phyloP scores from a whole-genome alignment of 768 basidiomycete genomes.

The Tricholoma matsutake region DNA sequence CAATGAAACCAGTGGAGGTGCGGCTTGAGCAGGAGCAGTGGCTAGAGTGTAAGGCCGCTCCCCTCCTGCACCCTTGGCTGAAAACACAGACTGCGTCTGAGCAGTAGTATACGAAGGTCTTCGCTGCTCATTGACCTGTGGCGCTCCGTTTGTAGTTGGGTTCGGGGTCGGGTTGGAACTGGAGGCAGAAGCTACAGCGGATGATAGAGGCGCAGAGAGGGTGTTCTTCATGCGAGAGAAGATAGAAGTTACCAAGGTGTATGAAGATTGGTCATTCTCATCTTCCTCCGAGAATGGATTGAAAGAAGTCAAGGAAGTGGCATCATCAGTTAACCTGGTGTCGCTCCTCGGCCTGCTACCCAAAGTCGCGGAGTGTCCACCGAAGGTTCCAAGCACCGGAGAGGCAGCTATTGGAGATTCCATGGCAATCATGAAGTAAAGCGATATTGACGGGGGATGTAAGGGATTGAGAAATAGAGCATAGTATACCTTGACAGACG shows the following conservation, averaged over 20 bases:
- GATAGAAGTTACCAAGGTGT: constrained; percentile 77
- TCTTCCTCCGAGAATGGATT: constrained; percentile 94
- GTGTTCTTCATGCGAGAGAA: constrained; percentile 82
- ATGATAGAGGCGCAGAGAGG: constrained; percentile 62
- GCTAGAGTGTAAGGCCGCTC: constrained; percentile 62
- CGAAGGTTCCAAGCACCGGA: constrained; percentile 33
- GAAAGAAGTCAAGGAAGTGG: constrained; percentile 77
- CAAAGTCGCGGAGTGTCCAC: constrained; percentile 51
- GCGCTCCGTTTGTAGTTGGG: constrained; percentile 22
- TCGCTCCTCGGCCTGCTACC: constrained; percentile 65
- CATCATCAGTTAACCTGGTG: constrained; percentile 57
- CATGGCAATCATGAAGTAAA: constrained; percentile 19
- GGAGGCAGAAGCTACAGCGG: constrained; percentile 43
- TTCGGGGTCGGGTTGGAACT: constrained; percentile 29
- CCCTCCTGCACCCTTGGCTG: constrained; percentile 42
- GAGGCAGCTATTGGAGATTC: constrained; percentile 30
- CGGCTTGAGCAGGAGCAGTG: constrained; percentile 52
- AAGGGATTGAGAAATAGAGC: neutral
- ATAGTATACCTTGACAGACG: neutral
- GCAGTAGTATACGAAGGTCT: constrained; percentile 51
- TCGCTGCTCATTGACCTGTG: constrained; percentile 42
- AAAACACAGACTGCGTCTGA: constrained; percentile 46
- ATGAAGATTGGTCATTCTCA: constrained; percentile 85
- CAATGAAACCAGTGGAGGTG: constrained; percentile 81
- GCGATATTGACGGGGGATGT: neutral